Percentiles rank a stretch among this genome's conserved stretches.
Evolutionary conservation across 2,329 filamentous ascomycete species (phyloP).

Genomic region (Aspergillus latus): DNA sequence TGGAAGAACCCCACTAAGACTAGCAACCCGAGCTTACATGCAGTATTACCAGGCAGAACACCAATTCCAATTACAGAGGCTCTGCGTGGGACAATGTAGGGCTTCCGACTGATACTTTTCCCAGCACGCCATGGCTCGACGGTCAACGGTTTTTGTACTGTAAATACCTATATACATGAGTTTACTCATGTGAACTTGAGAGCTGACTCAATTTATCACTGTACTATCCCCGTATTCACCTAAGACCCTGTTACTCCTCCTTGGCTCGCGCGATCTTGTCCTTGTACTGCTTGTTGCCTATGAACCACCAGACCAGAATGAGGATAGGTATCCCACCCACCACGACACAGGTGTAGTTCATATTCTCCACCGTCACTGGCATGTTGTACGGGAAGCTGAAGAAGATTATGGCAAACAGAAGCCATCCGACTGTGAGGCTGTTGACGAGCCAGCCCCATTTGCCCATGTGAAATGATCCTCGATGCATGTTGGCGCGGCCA

Average conservation of each 20-base stretch:
- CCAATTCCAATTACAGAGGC: too few species aligned
- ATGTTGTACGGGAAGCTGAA: slow-evolving; percentile 14
- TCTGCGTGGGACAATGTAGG: too few species aligned
- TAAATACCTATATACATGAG: too few species aligned
- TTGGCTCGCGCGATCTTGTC: slow-evolving; percentile 7
- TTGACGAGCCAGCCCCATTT: slow-evolving; percentile 11
- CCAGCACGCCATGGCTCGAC: too few species aligned
- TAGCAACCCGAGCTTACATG: too few species aligned
- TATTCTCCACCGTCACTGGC: slow-evolving; percentile 10
- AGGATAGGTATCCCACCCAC: slow-evolving; percentile 3
- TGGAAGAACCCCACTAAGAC: too few species aligned
- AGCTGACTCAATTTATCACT: too few species aligned
- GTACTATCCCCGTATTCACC: too few species aligned
- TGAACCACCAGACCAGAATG: slow-evolving; percentile 5
- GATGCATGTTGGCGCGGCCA: slow-evolving; percentile 6
- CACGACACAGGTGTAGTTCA: slow-evolving; percentile 14
- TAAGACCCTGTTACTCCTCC: neutral
- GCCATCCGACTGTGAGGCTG: neutral
- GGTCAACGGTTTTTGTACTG: too few species aligned
- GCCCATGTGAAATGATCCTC: slow-evolving; percentile 6
- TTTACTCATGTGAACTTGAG: too few species aligned
- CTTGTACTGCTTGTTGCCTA: slow-evolving; percentile 2
- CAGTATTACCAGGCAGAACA: too few species aligned
- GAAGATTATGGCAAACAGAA: slow-evolving; percentile 12
- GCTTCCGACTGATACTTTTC: too few species aligned